A percentile compares a stretch with the other conserved stretches of the same genome.
phyloP scores from a whole-genome alignment of 2,329 filamentous ascomycete genomes.

The Ophiostoma angusticollis region DNA sequence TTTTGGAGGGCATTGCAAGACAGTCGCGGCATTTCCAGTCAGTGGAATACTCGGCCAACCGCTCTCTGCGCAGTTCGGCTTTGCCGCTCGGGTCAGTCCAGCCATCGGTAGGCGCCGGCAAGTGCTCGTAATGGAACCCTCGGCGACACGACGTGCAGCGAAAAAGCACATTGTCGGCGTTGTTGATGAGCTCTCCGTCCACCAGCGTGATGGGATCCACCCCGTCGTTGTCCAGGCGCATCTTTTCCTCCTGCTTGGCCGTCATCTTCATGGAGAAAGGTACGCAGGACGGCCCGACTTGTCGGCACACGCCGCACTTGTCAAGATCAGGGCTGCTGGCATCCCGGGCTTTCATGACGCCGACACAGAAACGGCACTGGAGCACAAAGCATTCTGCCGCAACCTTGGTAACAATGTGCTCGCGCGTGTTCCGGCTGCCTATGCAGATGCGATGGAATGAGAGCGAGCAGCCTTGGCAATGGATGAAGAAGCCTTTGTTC shows the following conservation, averaged over 20 bases:
- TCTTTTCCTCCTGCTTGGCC: constrained; percentile 67
- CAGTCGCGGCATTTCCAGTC: constrained; percentile 78
- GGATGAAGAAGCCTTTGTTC: constrained; percentile 58
- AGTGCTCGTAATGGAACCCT: constrained; percentile 73
- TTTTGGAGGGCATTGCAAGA: constrained; percentile 44
- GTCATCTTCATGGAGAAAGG: constrained; percentile 64
- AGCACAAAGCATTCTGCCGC: constrained; percentile 65
- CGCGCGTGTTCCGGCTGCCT: constrained; percentile 56
- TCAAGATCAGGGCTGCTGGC: constrained; percentile 53
- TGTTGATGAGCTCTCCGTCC: constrained; percentile 54
- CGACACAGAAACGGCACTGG: constrained; percentile 80
- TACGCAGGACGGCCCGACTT: constrained; percentile 53
- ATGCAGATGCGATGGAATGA: constrained; percentile 77
- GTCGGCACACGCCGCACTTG: constrained; percentile 57
- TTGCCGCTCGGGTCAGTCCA: constrained; percentile 26
- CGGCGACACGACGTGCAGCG: constrained; percentile 67
- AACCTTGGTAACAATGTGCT: constrained; percentile 86
- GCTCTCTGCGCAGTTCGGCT: constrained; percentile 41
- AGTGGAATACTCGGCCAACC: constrained; percentile 58
- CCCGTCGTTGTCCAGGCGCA: constrained; percentile 66
- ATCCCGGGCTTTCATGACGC: constrained; percentile 55
- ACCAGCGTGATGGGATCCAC: constrained; percentile 63
- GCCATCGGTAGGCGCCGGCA: constrained; percentile 39
- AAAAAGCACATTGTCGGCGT: constrained; percentile 64
- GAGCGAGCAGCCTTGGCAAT: constrained; percentile 82